Evolutionary conservation across 352 stramenopile genomes (phyloP).

Genomic region (Pythium monospermum): DNA sequence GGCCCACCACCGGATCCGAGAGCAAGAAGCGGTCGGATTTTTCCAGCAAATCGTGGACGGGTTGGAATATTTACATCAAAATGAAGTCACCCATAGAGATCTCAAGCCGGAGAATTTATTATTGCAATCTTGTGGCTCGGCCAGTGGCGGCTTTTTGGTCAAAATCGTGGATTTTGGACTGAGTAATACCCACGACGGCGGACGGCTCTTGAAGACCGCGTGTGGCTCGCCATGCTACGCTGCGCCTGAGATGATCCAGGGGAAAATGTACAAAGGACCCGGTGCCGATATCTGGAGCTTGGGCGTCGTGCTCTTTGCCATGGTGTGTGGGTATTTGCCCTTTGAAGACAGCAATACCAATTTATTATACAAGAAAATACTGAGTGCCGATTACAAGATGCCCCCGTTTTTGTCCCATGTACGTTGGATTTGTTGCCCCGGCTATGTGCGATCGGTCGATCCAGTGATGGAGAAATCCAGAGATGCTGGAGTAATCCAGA

Average conservation of each 20-base stretch:
- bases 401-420: conserved; percentile 72
- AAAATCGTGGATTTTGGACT: conserved; percentile 94
- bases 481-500: too few relatives aligned
- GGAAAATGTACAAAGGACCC: conserved; percentile 76
- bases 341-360: conserved; percentile 92
- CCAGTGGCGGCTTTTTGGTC: conserved; percentile 35
- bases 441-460: too few relatives aligned
- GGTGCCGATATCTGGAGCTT: conserved; percentile 90
- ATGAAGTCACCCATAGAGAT: conserved; percentile 87
- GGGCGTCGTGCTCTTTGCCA: conserved; percentile 91
- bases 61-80: conserved; percentile 87
- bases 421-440: conserved; percentile 1
- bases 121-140: conserved; percentile 49
- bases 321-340: conserved; percentile 88
- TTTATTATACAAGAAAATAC: conserved; percentile 92
- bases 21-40: conserved; percentile 70
- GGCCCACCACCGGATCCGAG: conserved; percentile 76
- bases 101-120: conserved; percentile 92
- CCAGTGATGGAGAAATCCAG: too few relatives aligned
- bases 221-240: conserved; percentile 92
- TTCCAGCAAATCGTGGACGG: conserved; percentile 91
- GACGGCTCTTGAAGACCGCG: conserved; percentile 76
- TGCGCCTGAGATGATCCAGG: conserved; percentile 91
- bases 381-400: conserved; percentile 79
- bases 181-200: conserved; percentile 85